These are phyloP conservation scores for Phoma herbarum DNA, from an alignment of 2,329 filamentous ascomycete genomes.

Conservation along the genomic window DNA sequence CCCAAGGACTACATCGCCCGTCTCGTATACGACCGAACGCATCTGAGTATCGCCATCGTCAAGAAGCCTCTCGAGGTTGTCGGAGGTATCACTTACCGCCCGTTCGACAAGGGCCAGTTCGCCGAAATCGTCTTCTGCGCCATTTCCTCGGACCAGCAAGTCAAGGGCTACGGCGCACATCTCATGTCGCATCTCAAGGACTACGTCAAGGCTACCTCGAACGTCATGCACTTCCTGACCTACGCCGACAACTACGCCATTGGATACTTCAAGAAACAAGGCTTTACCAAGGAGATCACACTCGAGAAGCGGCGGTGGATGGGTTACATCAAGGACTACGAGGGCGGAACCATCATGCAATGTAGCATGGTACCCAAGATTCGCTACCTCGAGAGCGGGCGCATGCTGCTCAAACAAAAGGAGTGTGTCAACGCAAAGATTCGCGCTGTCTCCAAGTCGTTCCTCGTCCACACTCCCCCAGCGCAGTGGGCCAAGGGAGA, in stretches of 20 bases:
- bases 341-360: slow-evolving; percentile 99
- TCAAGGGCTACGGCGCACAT: slow-evolving; percentile 97
- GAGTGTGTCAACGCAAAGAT: slow-evolving; percentile 96
- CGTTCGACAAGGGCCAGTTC: slow-evolving; percentile 90
- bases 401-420: slow-evolving; percentile 97
- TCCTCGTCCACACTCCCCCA: slow-evolving; percentile 85
- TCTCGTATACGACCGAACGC: slow-evolving; percentile 95
- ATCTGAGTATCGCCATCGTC: slow-evolving; percentile 95
- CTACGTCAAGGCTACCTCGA: slow-evolving; percentile 95
- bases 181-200: slow-evolving; percentile 98
- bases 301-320: slow-evolving; percentile 92
- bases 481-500: slow-evolving; percentile 80
- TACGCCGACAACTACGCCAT: slow-evolving; percentile 99
- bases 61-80: slow-evolving; percentile 97
- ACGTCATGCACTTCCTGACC: slow-evolving; percentile 98
- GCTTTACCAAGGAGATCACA: slow-evolving; percentile 98
- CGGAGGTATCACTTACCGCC: slow-evolving; percentile 92
- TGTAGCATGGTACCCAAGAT: slow-evolving; percentile 96
- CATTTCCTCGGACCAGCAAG: slow-evolving; percentile 96
- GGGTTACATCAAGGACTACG: slow-evolving; percentile 99
- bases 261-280: slow-evolving; percentile 99
- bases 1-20: slow-evolving; percentile 98
- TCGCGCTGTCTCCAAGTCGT: slow-evolving; percentile 85
- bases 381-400: slow-evolving; percentile 89
- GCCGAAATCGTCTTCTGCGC: slow-evolving; percentile 99